Evolutionary conservation across 352 stramenopile genomes (phyloP), one percentile per base, ranked within the genome.

Genomic region (Globisporangium paroecandrum): DNA sequence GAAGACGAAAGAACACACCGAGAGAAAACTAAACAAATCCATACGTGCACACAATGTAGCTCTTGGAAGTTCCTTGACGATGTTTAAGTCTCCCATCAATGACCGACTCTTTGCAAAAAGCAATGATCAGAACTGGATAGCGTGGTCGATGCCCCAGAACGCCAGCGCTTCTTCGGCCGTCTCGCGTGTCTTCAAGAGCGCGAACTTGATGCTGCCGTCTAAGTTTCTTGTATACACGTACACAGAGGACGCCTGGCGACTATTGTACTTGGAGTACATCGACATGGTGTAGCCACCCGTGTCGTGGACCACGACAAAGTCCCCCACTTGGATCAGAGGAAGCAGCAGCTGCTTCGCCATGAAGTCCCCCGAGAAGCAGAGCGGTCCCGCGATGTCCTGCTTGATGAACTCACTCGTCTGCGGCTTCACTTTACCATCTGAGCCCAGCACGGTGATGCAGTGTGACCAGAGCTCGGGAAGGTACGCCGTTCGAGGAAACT

Each of bases 351-450:
- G 79, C 68, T 89, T 89, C 34, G 82, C 89, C 12, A 98, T 66
- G 58, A 98, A 89, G 66, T 98, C 94, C 3, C 93, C 94, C 10
- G 89, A 93, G 62, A 98, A 98, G 70, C 94, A 98, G 9, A 98
- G 82, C 24, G 94, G 94, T 0, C 94, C 94, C 0, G 90, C 94
- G 54, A 98, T 89, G 59, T 98, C 87, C 63, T 95, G 86, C 63
- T 70, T 77, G 5, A 91, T 43, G 56, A 86, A 88, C 41, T 56
- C 27, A n/a, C 62, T 68, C 25, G 62, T 72, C 8, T 63, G 49
- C 1, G 47, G 27, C 62, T 95, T 94, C 27, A 74, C 69, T 13
- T 54, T 64, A 25, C 89, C 92, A 1, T 83, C 67, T 2, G 56
- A 58, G 43, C 72, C 62, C n/a, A 97, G 79, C 29, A 96, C 79